phyloP scores from a whole-genome alignment of 257 asterid genomes.

The Nyctanthes arbortristis region DNA sequence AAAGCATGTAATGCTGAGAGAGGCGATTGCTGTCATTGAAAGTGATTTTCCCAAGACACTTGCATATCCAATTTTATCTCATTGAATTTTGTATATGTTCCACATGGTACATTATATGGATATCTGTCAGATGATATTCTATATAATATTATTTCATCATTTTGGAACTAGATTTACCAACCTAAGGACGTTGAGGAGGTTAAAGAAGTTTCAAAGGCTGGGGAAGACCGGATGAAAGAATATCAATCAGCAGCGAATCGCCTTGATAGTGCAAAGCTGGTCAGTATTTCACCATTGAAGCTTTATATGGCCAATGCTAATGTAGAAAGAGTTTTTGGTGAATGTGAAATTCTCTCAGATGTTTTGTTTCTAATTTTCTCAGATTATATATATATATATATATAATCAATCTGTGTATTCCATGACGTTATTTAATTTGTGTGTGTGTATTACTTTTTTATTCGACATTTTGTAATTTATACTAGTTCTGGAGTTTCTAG shows the following conservation, averaged over 20 bases:
- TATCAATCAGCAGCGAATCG: constrained; percentile 80
- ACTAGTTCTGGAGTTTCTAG: not conserved
- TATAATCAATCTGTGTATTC: not conserved
- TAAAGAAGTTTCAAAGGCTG: constrained; percentile 63
- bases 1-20: not conserved
- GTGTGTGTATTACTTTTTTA: not conserved
- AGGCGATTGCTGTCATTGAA: not conserved
- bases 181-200: constrained; percentile 83
- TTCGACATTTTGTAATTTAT: constrained; percentile 1
- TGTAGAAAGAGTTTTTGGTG: constrained; percentile 8
- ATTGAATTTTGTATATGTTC: not conserved
- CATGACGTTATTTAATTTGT: not conserved
- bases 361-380: constrained; percentile 7
- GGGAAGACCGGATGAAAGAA: constrained; percentile 67
- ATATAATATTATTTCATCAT: constrained; percentile 21
- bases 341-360: not conserved
- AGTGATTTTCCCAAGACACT: constrained; percentile 1
- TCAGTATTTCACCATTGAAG: constrained; percentile 36
- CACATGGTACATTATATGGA: constrained; percentile 10
- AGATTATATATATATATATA: not conserved
- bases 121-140: constrained; percentile 6
- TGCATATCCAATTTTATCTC: not conserved
- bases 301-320: constrained; percentile 19
- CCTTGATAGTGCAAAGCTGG: constrained; percentile 71
- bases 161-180: constrained; percentile 64